These are phyloP conservation scores for Puccinia novopanici DNA, from an alignment of 1,284 basidiomycete species.

Conservation along the genomic window DNA sequence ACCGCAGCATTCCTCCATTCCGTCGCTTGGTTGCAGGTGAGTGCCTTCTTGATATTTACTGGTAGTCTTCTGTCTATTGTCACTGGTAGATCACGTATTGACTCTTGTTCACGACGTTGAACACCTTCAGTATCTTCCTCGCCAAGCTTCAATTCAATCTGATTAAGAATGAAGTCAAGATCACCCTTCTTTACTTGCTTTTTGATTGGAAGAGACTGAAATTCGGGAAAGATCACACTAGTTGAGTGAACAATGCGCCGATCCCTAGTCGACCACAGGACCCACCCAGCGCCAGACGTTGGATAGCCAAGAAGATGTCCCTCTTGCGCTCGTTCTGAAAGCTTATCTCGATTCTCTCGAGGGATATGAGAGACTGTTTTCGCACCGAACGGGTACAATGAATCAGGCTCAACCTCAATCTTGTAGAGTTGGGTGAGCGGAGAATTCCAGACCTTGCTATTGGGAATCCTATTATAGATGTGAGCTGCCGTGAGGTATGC, in stretches of 20 bases:
- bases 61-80: too few species aligned
- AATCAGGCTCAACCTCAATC: not conserved
- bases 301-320: not conserved
- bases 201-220: not conserved
- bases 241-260: too few species aligned
- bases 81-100: too few species aligned
- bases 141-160: too few species aligned
- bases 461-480: conserved; percentile 6
- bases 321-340: not conserved
- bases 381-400: not conserved
- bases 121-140: too few species aligned
- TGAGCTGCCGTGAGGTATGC: not conserved
- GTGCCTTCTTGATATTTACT: too few species aligned
- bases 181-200: not conserved
- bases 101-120: too few species aligned
- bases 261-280: not conserved
- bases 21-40: too few species aligned
- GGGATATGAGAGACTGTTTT: not conserved
- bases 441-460: not conserved
- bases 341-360: not conserved
- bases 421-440: not conserved
- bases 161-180: too few species aligned
- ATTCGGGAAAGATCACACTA: not conserved
- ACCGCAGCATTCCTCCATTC: too few species aligned
- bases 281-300: not conserved